Base-by-base conservation (phyloP, 345 rosid genomes). In the Acer saccharum region DNA sequence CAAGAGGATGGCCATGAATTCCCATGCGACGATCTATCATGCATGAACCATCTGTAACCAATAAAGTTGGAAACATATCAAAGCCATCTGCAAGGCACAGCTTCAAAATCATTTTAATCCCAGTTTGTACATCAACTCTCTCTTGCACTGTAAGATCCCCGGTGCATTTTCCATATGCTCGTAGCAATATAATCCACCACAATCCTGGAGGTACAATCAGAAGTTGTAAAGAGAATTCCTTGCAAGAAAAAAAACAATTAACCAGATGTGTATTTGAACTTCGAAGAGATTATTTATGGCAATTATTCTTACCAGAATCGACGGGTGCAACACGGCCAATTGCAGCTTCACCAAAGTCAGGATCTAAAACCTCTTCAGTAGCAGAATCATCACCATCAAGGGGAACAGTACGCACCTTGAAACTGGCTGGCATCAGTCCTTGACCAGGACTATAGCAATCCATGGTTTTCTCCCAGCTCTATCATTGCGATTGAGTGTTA, bases 381-480 rank as follows among this genome's bases (percentile, higher is more conserved):
- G 89, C 89, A 78, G 86, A 86, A 80, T 91, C 89, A 85, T 93
- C 96, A 8, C 97, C 95, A 48, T 93, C 98, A 58, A 90, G 90
- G n/a, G 90, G 96, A 80, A 91, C 87, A 29, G 87, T 91, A 48
- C 92, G 90, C 81, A 95, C 97, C 87, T 95, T 95, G 83, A 95
- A 95, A 83, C 97, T 93, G 60, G 96, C 93, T 65, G 99, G 99
- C 99, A 95, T 95, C 82, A 93, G 74, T 63, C 99, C 99, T 79
- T 93, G 98, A 74, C 99, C 97, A 60, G 99, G 99, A 75, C 98
- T 95, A 78, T 95, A 87, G 72, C 98, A 93, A 75, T 95, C 99
- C 91, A 95, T 90, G 48, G 99, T 95, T 83, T 95, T 95, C 93
- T 93, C 97, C 99, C 99, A 95, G 82, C 98, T 93, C 99, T 95